Conservation (phyloP, 2,329 filamentous ascomycete species). For the Hypoxylon sp. region DNA sequence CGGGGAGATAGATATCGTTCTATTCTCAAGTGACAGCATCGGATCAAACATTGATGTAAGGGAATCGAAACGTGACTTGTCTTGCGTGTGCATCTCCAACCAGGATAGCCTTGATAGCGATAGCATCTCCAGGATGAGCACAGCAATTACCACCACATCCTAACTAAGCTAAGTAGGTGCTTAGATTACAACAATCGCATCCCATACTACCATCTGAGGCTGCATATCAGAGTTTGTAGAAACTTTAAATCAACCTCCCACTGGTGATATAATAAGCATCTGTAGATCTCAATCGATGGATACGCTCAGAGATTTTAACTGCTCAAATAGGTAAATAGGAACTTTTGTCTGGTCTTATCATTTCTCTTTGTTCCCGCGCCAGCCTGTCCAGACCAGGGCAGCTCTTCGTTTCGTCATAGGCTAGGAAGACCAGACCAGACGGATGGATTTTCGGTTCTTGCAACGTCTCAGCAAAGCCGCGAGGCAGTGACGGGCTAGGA, state of each 20-base stretch:
- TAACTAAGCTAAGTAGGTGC: background rate
- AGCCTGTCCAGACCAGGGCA: constrained; percentile 21
- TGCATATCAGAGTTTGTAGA: constrained; percentile 23
- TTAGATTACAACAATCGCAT: constrained; percentile 24
- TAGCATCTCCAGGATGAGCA: constrained; percentile 7
- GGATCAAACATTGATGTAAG: constrained; percentile 26
- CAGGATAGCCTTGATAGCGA: constrained; percentile 9
- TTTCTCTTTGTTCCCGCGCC: constrained; percentile 10
- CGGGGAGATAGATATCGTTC: constrained; percentile 16
- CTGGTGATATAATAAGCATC: constrained; percentile 6
- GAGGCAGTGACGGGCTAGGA: constrained; percentile 2
- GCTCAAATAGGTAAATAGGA: constrained; percentile 10
- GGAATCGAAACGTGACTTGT: constrained; percentile 15
- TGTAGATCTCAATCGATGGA: background rate
- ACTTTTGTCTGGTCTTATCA: constrained; percentile 18
- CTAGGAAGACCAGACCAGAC: constrained; percentile 9
- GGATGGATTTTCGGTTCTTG: constrained; percentile 15
- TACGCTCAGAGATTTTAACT: background rate
- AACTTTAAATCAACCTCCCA: constrained; percentile 39
- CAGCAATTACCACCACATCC: constrained; percentile 9
- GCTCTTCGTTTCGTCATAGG: constrained; percentile 18
- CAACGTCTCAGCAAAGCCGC: constrained; percentile 29
- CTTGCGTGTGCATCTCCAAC: constrained; percentile 7
- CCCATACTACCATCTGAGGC: constrained; percentile 16
- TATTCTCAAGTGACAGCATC: constrained; percentile 11